Evolutionary conservation across 129 eudicot genomes (phyloP).

Genomic region (Smallanthus sonchifolius): DNA sequence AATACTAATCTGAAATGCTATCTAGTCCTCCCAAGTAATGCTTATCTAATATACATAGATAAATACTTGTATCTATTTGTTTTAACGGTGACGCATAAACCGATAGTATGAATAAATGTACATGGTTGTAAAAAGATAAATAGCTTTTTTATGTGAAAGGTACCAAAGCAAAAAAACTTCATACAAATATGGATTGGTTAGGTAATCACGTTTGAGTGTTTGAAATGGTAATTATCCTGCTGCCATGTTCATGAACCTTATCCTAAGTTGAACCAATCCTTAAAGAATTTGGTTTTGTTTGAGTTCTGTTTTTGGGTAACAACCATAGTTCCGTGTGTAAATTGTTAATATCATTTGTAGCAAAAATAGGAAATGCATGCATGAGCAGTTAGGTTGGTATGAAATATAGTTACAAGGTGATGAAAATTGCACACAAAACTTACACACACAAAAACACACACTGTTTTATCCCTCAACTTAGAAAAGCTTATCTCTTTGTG

Average conservation of each 20-base stretch:
- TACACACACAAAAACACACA: not conserved
- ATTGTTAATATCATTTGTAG: slow-evolving; percentile 9
- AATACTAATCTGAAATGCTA: too few relatives aligned
- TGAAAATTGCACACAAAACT: not conserved
- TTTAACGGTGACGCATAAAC: too few relatives aligned
- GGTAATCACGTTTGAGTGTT: slow-evolving; percentile 20
- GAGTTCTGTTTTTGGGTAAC: slow-evolving; percentile 24
- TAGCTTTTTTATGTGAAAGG: slow-evolving; percentile 2
- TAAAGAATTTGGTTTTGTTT: slow-evolving; percentile 9
- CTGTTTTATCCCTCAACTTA: slow-evolving; percentile 10
- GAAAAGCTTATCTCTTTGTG: slow-evolving; percentile 33
- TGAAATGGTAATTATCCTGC: slow-evolving; percentile 8
- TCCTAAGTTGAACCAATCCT: slow-evolving; percentile 23
- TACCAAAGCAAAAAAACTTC: slow-evolving; percentile 3
- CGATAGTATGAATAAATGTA: too few relatives aligned
- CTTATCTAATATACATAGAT: too few relatives aligned
- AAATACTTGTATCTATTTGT: too few relatives aligned
- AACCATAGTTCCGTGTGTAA: slow-evolving; percentile 20
- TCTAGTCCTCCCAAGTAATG: too few relatives aligned
- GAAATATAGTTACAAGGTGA: slow-evolving; percentile 4
- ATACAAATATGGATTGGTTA: slow-evolving; percentile 26
- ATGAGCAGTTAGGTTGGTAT: slow-evolving; percentile 8
- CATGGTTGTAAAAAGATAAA: not conserved
- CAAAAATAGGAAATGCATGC: slow-evolving; percentile 31
- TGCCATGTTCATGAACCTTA: slow-evolving; percentile 26